A percentile compares a stretch with the other conserved stretches of the same genome.
Evolutionary conservation across 495 filamentous ascomycete species (phyloP).

Genomic region (Gamarada debralockiae): DNA sequence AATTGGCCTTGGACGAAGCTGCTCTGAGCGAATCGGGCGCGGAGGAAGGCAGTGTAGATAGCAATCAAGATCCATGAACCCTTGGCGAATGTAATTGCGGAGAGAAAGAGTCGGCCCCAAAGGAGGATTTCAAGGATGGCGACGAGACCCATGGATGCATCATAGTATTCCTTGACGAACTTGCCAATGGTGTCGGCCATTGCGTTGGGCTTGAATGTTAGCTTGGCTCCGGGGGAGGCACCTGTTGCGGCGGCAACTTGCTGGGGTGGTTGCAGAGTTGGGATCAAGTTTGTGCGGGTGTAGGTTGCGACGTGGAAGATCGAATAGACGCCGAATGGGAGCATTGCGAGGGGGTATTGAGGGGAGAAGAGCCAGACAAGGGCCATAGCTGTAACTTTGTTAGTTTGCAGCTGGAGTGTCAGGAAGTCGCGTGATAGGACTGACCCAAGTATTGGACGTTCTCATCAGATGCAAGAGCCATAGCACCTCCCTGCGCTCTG

Average conservation of each 20-base stretch:
- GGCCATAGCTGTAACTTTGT: conserved; percentile 70
- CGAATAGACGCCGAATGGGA: conserved; percentile 95
- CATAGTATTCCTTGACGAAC: conserved; percentile 98
- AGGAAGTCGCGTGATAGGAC: conserved; percentile 28
- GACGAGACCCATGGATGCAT: conserved; percentile 80
- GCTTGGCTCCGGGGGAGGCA: conserved; percentile 58
- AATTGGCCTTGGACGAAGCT: conserved; percentile 83
- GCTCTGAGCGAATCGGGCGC: conserved; percentile 86
- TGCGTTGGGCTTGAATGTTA: conserved; percentile 59
- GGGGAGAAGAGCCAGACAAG: conserved; percentile 90
- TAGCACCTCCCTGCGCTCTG: conserved; percentile 47
- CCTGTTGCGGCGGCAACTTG: conserved; percentile 36
- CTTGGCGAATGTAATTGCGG: conserved; percentile 79
- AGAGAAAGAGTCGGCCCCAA: conserved; percentile 75
- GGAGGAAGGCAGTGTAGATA: conserved; percentile 89
- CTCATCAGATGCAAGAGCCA: conserved; percentile 77
- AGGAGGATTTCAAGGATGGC: conserved; percentile 72
- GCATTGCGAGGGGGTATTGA: conserved; percentile 83
- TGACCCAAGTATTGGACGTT: conserved; percentile 96
- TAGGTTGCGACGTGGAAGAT: conserved; percentile 96
- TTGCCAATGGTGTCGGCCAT: conserved; percentile 76
- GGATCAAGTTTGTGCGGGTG: conserved; percentile 65
- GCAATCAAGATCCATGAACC: conserved; percentile 83
- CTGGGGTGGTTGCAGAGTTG: conserved; percentile 51
- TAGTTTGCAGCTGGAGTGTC: not conserved